phyloP scores from a whole-genome alignment of 768 basidiomycete genomes.

The Kwoniella bestiolae region DNA sequence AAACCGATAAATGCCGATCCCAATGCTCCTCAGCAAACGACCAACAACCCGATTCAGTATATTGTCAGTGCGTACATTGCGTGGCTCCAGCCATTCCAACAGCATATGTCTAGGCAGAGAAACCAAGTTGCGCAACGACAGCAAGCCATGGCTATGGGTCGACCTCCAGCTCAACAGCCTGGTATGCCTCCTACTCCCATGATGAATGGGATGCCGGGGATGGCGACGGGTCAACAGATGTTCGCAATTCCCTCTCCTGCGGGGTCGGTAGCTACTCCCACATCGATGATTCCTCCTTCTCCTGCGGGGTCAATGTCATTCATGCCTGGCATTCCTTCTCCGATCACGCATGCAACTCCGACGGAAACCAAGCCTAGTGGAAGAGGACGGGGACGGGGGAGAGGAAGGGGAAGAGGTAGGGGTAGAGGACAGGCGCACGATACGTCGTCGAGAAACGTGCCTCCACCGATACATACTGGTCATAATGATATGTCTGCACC shows the following conservation, averaged over 20 bases:
- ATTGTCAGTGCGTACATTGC: slow-evolving; percentile 37
- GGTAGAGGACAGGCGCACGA: not conserved
- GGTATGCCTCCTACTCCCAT: not conserved
- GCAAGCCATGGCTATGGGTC: slow-evolving; percentile 17
- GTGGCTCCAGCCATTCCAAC: slow-evolving; percentile 42
- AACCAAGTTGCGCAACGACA: slow-evolving; percentile 14
- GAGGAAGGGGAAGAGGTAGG: slow-evolving; percentile 5
- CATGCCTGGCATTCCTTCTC: not conserved
- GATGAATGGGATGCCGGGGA: slow-evolving; percentile 7
- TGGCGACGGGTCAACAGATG: slow-evolving; percentile 2
- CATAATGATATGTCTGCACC: not conserved
- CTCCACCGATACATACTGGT: slow-evolving; percentile 20
- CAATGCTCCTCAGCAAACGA: slow-evolving; percentile 14
- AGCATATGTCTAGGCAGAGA: slow-evolving; percentile 36
- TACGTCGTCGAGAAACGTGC: not conserved
- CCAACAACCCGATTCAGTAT: slow-evolving; percentile 37
- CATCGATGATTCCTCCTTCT: slow-evolving; percentile 17
- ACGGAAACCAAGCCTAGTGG: not conserved
- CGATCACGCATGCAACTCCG: not conserved
- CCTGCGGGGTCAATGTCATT: slow-evolving; percentile 7
- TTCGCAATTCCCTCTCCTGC: slow-evolving; percentile 6
- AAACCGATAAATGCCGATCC: slow-evolving; percentile 19
- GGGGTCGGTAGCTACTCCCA: not conserved
- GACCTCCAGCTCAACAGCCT: slow-evolving; percentile 16
- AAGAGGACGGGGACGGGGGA: not conserved